These are phyloP conservation scores for Neopestalotiopsis clavispora DNA, from an alignment of 2,329 filamentous ascomycete genomes.

Conservation along the genomic window DNA sequence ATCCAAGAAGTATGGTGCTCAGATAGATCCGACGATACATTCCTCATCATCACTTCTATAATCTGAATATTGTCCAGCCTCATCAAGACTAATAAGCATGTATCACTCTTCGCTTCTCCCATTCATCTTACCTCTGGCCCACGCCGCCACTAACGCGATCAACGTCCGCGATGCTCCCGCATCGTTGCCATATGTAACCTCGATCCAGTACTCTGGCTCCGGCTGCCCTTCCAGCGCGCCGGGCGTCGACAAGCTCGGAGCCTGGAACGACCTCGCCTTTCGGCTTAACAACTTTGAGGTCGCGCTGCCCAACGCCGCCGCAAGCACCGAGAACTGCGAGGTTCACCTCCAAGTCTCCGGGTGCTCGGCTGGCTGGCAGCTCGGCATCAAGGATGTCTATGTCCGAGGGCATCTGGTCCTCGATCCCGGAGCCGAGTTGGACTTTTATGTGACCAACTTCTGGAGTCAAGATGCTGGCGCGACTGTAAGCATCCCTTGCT, in stretches of 20 bases:
- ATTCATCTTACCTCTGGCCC: background rate
- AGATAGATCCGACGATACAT: background rate
- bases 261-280: slow-evolving; percentile 35
- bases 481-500: slow-evolving; percentile 32
- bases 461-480: slow-evolving; percentile 41
- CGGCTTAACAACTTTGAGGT: slow-evolving; percentile 35
- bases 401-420: slow-evolving; percentile 39
- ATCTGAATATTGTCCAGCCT: background rate
- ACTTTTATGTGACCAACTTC: slow-evolving; percentile 40
- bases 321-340: slow-evolving; percentile 41
- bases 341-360: slow-evolving; percentile 39
- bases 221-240: slow-evolving; percentile 41
- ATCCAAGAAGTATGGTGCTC: background rate
- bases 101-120: background rate
- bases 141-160: slow-evolving; percentile 11
- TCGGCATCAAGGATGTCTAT: slow-evolving; percentile 38
- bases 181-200: slow-evolving; percentile 34
- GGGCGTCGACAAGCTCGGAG: slow-evolving; percentile 36
- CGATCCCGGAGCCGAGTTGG: slow-evolving; percentile 36
- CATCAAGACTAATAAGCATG: background rate
- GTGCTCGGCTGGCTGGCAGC: slow-evolving; percentile 42
- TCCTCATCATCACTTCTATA: background rate
- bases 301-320: slow-evolving; percentile 24
- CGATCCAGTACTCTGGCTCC: slow-evolving; percentile 41
- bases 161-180: slow-evolving; percentile 29